A percentile compares a stretch with the other conserved stretches of the same genome.
Conservation (phyloP, 192 early-diverging fungal genomes). For the Coemansia sp. region DNA sequence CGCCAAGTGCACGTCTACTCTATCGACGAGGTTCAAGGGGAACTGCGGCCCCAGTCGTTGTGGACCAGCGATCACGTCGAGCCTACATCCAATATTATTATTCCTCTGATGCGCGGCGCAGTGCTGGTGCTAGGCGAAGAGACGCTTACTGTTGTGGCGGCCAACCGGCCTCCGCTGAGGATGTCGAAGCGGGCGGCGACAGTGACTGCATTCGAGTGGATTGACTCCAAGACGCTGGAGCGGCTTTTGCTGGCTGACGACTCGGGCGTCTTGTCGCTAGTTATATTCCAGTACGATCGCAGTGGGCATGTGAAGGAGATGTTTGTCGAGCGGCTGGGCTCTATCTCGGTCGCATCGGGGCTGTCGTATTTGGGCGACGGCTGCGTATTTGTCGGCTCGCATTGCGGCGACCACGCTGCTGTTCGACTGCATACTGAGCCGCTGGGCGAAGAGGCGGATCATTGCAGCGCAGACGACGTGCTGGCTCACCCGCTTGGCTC, state of each 20-base stretch:
- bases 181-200: slow-evolving; percentile 28
- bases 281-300: slow-evolving; percentile 52
- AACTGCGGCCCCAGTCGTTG: slow-evolving; percentile 13
- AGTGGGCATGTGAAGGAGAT: slow-evolving; percentile 35
- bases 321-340: slow-evolving; percentile 53
- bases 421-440: slow-evolving; percentile 61
- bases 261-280: slow-evolving; percentile 63
- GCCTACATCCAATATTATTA: slow-evolving; percentile 13
- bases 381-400: slow-evolving; percentile 82
- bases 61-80: slow-evolving; percentile 37
- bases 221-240: slow-evolving; percentile 55
- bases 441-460: slow-evolving; percentile 19
- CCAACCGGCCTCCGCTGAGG: neutral
- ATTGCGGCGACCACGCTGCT: slow-evolving; percentile 83
- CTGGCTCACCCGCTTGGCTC: slow-evolving; percentile 14
- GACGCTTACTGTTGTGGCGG: slow-evolving; percentile 24
- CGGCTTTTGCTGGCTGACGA: slow-evolving; percentile 76
- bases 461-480: neutral
- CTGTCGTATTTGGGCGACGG: slow-evolving; percentile 72
- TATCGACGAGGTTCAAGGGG: slow-evolving; percentile 15
- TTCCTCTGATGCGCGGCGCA: slow-evolving; percentile 26
- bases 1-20: slow-evolving; percentile 42
- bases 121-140: slow-evolving; percentile 38
- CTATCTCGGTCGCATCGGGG: slow-evolving; percentile 59
- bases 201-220: slow-evolving; percentile 60